Evolutionary conservation across 2,329 filamentous ascomycete genomes (phyloP), one percentile per base, ranked within the genome.

Genomic region (Neopestalotiopsis rosae): DNA sequence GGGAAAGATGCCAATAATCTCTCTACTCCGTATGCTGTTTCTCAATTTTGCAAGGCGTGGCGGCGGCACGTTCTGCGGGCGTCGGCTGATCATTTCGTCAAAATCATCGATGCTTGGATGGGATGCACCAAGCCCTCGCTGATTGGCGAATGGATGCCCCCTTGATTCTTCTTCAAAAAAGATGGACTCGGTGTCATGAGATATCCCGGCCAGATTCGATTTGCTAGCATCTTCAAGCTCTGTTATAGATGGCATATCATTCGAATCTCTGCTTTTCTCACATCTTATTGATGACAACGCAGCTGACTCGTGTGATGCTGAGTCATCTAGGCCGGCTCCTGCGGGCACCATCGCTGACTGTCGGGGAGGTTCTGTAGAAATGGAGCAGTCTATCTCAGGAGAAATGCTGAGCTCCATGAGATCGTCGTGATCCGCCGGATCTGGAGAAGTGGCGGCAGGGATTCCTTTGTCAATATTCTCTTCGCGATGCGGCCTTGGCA

Each of bases 1-100:
- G 67, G 75, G 77, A 40, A 73, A 52, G 28, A 78, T 70, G 10
- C 76, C 77, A 42, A 79, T 79, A 5, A 79, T 67, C 56, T 79
- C 77, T 59, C 71, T 77, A 45, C 76, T 79, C 42, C 76, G 75
- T 57, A 79, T 73, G 63, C 73, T 73, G 66, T 72, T 79, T 49
- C 76, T 74, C 17, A 79, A 66, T 20, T 70, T 72, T 56, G 73
- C 76, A 61, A 79, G 69, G 28, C 76, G 75, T 66, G 77, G 77
- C 32, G 75, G 66, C n/a, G 73, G 73, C 42, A 64, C 61, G 13
- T 69, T 70, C 4, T 52, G 32, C 12, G 45, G 62, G n/a, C 24
- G 24, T 28, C 62, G 24, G 40, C 62, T 56, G 24, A 49, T n/a
- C 5, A 56, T 49, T 12, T 65, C 40, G 9, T 61, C 57, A 12